Base-by-base conservation (phyloP, 305 asterid species). In the Withania somnifera region DNA sequence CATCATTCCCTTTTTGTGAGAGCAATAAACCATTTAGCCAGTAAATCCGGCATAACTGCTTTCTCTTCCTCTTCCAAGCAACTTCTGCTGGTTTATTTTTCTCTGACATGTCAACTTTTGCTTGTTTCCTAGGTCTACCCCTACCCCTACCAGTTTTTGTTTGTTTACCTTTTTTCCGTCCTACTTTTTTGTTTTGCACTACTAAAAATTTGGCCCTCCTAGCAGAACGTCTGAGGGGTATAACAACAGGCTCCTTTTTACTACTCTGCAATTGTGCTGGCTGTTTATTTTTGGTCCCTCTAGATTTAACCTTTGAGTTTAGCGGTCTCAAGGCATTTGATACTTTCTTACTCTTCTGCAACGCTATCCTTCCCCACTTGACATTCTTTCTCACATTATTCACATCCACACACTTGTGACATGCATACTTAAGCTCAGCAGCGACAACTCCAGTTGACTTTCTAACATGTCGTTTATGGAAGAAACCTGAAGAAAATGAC, bases 221-320 rank as follows among this genome's bases (percentile, higher is more conserved):
- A 66, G 95, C 91, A 82, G 99, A 95, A 42, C 99, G 95, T n/a
- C 99, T 91, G 87, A 94, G 83, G 80, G 99, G 97, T 77, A 89
- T 86, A 78, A 83, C 89, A 63, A 88, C 34, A 61, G 89, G 83
- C 82, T 60, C 88, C 77, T 86, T 82, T 82, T 82, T 89, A 60
- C 63, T 87, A 68, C 77, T 90, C 85, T 79, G 86, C 45, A 86
- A 82, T 24, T 87, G 87, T 84, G 79, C 85, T 76, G 60, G 83
- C 82, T 73, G 89, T 87, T 88, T 92, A 77, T 28, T 87, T 86
- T 87, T 89, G 54, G 88, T 87, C 82, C 20, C 82, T 61, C 79
- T 84, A 51, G 86, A 91, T 86, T 88, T 89, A 82, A 84, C 84
- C 84, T 84, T 89, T 22, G 91, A 80, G 80, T 67, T 86, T 79